These are phyloP conservation scores for Enterospora canceri DNA, from an alignment of 371 early-diverging fungal genomes.

Conservation along the genomic window DNA sequence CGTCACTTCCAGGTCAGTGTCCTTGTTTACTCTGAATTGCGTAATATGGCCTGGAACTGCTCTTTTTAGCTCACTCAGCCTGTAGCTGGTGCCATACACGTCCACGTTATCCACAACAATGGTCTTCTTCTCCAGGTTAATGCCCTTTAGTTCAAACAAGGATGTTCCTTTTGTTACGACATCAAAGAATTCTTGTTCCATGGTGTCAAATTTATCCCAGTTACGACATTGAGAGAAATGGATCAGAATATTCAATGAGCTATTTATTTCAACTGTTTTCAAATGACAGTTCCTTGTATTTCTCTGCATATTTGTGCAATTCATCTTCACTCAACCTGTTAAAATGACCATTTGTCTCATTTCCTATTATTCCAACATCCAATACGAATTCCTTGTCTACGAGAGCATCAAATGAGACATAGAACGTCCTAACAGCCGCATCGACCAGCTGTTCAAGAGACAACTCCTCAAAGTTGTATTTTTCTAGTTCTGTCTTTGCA, in stretches of 20 bases:
- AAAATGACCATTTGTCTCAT: conserved; percentile 28
- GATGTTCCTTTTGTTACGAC: not conserved
- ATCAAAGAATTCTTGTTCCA: not conserved
- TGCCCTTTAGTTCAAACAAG: not conserved
- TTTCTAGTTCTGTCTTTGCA: conserved; percentile 57
- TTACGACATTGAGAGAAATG: too few relatives aligned
- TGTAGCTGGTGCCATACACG: not conserved
- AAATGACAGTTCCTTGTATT: conserved; percentile 42
- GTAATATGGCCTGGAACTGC: not conserved
- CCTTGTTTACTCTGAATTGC: not conserved
- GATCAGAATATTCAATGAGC: too few relatives aligned
- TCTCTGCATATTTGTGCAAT: conserved; percentile 30
- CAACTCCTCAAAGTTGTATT: conserved; percentile 38
- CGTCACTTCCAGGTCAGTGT: not conserved
- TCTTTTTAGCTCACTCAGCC: not conserved
- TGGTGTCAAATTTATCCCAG: too few relatives aligned
- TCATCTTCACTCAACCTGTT: conserved; percentile 16
- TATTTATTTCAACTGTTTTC: conserved; percentile 25
- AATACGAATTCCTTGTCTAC: conserved; percentile 53
- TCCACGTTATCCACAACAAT: not conserved
- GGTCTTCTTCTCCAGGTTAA: not conserved
- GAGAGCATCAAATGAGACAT: conserved; percentile 48
- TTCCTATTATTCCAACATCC: conserved; percentile 36
- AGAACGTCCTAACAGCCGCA: conserved; percentile 44
- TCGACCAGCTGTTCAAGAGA: conserved; percentile 44